phyloP scores from a whole-genome alignment of 1,139 yeast species.

The Saccharomyces hybrid region DNA sequence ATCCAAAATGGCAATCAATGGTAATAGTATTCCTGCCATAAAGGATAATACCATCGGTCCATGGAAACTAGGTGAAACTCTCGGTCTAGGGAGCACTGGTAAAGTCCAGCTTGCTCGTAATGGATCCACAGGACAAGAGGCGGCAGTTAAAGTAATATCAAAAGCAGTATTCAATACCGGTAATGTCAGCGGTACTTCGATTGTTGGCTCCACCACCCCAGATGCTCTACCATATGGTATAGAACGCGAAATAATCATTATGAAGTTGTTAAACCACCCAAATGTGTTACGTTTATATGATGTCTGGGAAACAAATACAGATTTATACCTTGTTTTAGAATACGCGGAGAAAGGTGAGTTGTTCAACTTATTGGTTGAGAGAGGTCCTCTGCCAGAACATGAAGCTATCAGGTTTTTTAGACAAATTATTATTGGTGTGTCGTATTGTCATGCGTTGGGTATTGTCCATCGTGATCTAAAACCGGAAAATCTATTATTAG shows the following conservation, averaged over 20 bases:
- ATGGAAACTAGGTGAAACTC: constrained; percentile 90
- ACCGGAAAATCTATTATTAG: constrained; percentile 87
- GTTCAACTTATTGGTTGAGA: constrained; percentile 81
- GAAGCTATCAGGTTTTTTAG: constrained; percentile 88
- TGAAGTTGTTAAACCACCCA: constrained; percentile 86
- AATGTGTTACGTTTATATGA: constrained; percentile 91
- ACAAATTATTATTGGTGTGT: constrained; percentile 87
- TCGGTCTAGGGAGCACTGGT: constrained; percentile 94
- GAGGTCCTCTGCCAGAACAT: constrained; percentile 79
- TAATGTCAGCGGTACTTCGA: constrained; percentile 22
- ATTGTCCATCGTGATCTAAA: constrained; percentile 93
- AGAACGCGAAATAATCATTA: constrained; percentile 89
- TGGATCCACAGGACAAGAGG: constrained; percentile 73
- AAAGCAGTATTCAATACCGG: constrained; percentile 50
- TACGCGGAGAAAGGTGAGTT: constrained; percentile 97
- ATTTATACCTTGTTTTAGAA: constrained; percentile 81
- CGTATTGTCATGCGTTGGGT: constrained; percentile 88
- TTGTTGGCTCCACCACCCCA: constrained; percentile 39
- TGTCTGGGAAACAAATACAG: constrained; percentile 97
- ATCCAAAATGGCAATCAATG: background rate
- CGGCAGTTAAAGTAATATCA: constrained; percentile 96
- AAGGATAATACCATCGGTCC: constrained; percentile 64
- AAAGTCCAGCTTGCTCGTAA: constrained; percentile 89
- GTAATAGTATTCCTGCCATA: constrained; percentile 17
- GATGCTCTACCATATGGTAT: constrained; percentile 83